Evolutionary conservation across 345 rosid species (phyloP), one percentile per base, ranked within the genome.

Genomic region (Eucalyptus viminalis): DNA sequence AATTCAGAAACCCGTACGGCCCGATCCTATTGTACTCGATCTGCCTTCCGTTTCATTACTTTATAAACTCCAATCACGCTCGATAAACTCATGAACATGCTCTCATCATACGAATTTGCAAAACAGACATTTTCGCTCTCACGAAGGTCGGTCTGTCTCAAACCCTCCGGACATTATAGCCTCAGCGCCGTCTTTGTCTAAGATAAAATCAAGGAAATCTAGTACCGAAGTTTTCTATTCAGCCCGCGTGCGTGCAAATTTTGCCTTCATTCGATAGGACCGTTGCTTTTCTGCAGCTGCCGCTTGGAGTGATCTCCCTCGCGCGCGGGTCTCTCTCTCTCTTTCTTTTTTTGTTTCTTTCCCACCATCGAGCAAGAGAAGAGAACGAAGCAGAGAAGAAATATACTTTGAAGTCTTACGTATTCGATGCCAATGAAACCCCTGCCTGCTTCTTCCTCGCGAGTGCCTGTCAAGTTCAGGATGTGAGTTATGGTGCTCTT

Each of bases 391-490:
- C 49, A 12, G 34, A 65, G 95, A 90, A 51, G 89, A 87, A 89
- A 91, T 0, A 88, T 3, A 0, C 0, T 2, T 76, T 7, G 14
- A 54, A 22, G 25, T 6, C 49, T 92, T 92, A 37, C 81, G 87
- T 94, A 87, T 90, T 47, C 80, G 51, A 86, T 49, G 54, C 44
- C 88, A 45, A 95, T 95, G 97, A 95, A 95, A 89, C 89, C 89
- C 12, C 92, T 91, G 45, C 92, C 93, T 2, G 86, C 91, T 21
- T 50, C 95, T 44, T 93, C 96, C 53, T 90, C 92, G 49, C 93
- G 90, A 91, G 89, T 93, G 43, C 96, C 99, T 34, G 92, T 96
- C 89, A 97, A 96, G 92, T 97, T 97, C 95, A 94, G 94, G 89
- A 97, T 97, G 99, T 97, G 69, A 92, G 97, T 87, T 14, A 21